Conservation (phyloP, 2,329 filamentous ascomycete species). For the Sporothrix variecibatus region DNA sequence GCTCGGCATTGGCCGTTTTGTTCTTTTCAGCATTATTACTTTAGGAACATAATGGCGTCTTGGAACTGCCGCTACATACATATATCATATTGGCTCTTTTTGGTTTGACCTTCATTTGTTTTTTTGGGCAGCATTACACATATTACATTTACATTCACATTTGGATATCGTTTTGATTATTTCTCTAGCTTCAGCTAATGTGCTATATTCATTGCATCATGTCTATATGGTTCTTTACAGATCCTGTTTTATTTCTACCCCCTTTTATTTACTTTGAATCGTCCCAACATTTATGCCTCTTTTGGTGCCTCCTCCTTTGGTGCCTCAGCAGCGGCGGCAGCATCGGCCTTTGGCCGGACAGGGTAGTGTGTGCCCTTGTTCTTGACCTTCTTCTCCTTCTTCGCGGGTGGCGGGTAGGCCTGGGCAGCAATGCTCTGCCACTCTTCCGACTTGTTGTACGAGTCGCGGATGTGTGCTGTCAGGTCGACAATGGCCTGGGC, state of each 20-base stretch:
- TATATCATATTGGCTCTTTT: neutral
- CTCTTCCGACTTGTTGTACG: slow-evolving; percentile 69
- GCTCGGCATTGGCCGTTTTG: neutral
- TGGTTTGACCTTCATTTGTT: neutral
- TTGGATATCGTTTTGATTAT: neutral
- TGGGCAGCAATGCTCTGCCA: slow-evolving; percentile 78
- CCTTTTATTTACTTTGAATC: neutral
- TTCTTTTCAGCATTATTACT: neutral
- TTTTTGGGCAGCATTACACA: neutral
- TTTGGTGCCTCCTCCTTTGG: slow-evolving; percentile 18
- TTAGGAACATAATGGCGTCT: neutral
- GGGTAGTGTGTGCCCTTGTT: slow-evolving; percentile 34
- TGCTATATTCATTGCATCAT: slow-evolving; percentile 1
- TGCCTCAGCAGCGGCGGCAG: slow-evolving; percentile 8
- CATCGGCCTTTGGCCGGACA: slow-evolving; percentile 29
- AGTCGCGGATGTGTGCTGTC: slow-evolving; percentile 73
- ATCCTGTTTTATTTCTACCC: neutral
- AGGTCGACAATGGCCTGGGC: slow-evolving; percentile 71
- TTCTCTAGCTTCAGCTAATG: neutral
- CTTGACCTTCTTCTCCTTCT: slow-evolving; percentile 53
- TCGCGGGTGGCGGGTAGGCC: slow-evolving; percentile 75
- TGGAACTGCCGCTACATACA: neutral
- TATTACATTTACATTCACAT: neutral
- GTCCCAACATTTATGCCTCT: neutral
- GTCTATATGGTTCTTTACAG: neutral